Conservation (phyloP, 805 yeast genomes). For the Ogataea methanolica region DNA sequence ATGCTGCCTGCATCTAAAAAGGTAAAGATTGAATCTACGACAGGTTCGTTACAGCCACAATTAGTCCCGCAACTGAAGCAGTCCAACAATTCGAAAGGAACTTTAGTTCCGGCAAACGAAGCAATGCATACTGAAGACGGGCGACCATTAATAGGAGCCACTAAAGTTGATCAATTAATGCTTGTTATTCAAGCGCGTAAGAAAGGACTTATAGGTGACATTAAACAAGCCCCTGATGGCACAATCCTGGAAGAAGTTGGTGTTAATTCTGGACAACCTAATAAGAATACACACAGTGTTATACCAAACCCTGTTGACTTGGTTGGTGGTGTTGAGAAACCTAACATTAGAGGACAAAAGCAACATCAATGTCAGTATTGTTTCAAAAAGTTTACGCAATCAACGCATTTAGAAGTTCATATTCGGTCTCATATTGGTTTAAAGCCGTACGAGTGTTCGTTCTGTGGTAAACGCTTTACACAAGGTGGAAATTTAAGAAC, state of each 20-base stretch:
- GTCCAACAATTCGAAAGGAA: constrained; percentile 9
- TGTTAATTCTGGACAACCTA: constrained; percentile 2
- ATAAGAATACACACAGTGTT: constrained; percentile 30
- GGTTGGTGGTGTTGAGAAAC: constrained; percentile 79
- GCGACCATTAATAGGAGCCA: constrained; percentile 73
- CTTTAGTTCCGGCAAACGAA: constrained; percentile 43
- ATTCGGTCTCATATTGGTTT: constrained; percentile 82
- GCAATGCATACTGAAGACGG: constrained; percentile 53
- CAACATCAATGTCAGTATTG: constrained; percentile 74
- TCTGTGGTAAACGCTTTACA: constrained; percentile 77
- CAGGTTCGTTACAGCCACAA: neutral
- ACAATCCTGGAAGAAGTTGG: constrained; percentile 48
- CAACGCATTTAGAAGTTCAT: constrained; percentile 91
- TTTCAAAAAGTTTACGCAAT: constrained; percentile 73
- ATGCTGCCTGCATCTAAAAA: neutral
- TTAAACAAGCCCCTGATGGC: constrained; percentile 66
- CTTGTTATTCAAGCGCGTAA: constrained; percentile 84
- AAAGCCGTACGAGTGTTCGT: constrained; percentile 76
- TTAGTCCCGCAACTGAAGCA: constrained; percentile 6
- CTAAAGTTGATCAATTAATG: constrained; percentile 89
- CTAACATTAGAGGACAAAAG: constrained; percentile 40
- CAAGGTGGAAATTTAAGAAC: constrained; percentile 90
- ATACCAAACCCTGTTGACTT: constrained; percentile 57
- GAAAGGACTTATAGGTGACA: constrained; percentile 63
- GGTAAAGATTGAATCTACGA: neutral